phyloP scores from a whole-genome alignment of 176 grass and related monocot genomes.

The Phyllostachys edulis region DNA sequence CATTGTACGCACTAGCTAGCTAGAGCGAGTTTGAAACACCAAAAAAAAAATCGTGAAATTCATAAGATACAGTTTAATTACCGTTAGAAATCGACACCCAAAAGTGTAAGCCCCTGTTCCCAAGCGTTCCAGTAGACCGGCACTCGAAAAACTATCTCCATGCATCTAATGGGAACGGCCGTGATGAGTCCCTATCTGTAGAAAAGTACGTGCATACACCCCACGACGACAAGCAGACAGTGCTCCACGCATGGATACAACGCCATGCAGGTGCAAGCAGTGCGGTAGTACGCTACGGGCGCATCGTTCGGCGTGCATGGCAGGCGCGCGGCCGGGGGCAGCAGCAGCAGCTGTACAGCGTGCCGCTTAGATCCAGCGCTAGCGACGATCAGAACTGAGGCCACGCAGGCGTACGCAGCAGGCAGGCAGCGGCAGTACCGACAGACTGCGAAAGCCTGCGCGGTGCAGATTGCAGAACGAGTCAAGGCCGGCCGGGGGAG shows the following conservation, averaged over 20 bases:
- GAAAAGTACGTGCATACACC: constrained; percentile 28
- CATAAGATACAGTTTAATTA: too few relatives aligned
- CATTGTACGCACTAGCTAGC: too few relatives aligned
- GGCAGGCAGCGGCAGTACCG: constrained; percentile 1
- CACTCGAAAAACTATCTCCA: neutral
- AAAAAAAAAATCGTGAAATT: too few relatives aligned
- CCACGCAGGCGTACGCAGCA: constrained; percentile 17
- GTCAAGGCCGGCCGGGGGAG: constrained; percentile 23
- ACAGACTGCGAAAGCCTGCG: constrained; percentile 37
- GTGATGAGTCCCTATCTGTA: constrained; percentile 37
- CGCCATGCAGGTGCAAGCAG: constrained; percentile 11
- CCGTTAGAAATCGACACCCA: neutral
- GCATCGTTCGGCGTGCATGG: constrained; percentile 45
- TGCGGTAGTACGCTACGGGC: neutral
- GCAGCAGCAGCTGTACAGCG: neutral
- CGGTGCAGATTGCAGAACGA: neutral
- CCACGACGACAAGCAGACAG: constrained; percentile 44
- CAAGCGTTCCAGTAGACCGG: neutral
- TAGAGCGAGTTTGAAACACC: too few relatives aligned
- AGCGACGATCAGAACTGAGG: constrained; percentile 49
- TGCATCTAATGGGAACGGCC: neutral
- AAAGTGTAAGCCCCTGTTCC: neutral
- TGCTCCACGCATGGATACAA: constrained; percentile 33
- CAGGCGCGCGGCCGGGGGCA: constrained; percentile 38
- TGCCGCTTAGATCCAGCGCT: constrained; percentile 33